These are phyloP conservation scores for Trichoderma breve DNA, from an alignment of 2,329 filamentous ascomycete species.

Conservation along the genomic window DNA sequence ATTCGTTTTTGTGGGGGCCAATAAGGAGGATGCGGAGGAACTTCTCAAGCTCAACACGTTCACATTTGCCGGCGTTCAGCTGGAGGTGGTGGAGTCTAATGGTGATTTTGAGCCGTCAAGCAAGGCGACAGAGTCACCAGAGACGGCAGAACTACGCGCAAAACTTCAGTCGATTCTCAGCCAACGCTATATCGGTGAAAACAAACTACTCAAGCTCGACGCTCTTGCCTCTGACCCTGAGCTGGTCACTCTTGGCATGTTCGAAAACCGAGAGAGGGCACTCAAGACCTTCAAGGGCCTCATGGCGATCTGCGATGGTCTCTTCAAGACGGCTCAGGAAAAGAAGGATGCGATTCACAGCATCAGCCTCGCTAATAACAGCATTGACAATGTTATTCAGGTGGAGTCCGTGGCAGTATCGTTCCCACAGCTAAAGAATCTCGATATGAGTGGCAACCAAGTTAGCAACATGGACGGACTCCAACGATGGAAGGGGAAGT, in stretches of 20 bases:
- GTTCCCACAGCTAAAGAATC: constrained; percentile 81
- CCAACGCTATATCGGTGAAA: constrained; percentile 67
- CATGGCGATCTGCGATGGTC: constrained; percentile 78
- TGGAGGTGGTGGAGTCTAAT: constrained; percentile 54
- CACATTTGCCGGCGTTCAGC: constrained; percentile 61
- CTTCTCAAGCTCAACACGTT: constrained; percentile 68
- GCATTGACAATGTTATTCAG: constrained; percentile 66
- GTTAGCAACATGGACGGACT: constrained; percentile 67
- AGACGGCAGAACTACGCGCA: constrained; percentile 61
- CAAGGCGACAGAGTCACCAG: constrained; percentile 48
- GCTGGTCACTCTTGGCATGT: constrained; percentile 72
- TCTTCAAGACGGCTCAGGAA: constrained; percentile 69
- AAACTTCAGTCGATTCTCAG: constrained; percentile 70
- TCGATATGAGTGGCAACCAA: constrained; percentile 84
- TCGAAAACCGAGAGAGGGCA: constrained; percentile 66
- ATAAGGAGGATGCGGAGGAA: constrained; percentile 60
- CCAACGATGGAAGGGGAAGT: constrained; percentile 74
- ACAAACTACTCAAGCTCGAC: constrained; percentile 82
- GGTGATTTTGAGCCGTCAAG: constrained; percentile 37
- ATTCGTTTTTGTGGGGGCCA: constrained; percentile 65
- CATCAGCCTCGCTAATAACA: constrained; percentile 79
- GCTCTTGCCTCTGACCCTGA: constrained; percentile 69
- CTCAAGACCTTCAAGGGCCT: constrained; percentile 90
- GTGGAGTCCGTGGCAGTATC: constrained; percentile 75
- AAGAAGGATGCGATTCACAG: constrained; percentile 78